These are phyloP conservation scores for Bonia amplexicaulis DNA, from an alignment of 176 grass and related monocot species.

Conservation along the genomic window DNA sequence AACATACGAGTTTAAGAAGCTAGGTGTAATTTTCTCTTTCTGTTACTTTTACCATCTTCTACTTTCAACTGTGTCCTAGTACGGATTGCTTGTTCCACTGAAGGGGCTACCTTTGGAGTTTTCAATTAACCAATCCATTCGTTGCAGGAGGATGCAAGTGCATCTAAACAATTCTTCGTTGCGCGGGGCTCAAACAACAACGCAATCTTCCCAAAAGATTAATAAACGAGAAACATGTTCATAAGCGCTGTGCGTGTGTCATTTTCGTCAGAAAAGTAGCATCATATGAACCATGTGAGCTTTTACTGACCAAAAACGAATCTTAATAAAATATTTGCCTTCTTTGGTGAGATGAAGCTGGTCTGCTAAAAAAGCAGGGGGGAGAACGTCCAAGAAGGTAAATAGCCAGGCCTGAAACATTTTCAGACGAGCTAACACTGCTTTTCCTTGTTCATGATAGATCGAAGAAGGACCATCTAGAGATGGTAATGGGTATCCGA, in stretches of 20 bases:
- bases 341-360: neutral
- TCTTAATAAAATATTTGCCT: neutral
- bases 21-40: neutral
- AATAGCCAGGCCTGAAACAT: neutral
- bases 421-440: neutral
- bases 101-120: neutral
- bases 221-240: neutral
- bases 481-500: too few relatives aligned
- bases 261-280: neutral
- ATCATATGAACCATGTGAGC: neutral
- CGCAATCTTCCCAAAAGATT: neutral
- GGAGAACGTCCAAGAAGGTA: neutral
- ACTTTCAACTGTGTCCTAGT: neutral
- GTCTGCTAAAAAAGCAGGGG: neutral
- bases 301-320: neutral
- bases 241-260: neutral
- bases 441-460: neutral
- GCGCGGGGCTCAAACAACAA: neutral
- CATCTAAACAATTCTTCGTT: neutral
- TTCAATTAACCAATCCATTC: neutral
- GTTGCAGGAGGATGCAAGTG: neutral
- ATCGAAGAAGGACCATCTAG: neutral
- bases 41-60: neutral
- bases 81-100: neutral
- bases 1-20: too few relatives aligned